Evolutionary conservation across 2,329 filamentous ascomycete genomes (phyloP).

Genomic region (Cercospora brassicicola): DNA sequence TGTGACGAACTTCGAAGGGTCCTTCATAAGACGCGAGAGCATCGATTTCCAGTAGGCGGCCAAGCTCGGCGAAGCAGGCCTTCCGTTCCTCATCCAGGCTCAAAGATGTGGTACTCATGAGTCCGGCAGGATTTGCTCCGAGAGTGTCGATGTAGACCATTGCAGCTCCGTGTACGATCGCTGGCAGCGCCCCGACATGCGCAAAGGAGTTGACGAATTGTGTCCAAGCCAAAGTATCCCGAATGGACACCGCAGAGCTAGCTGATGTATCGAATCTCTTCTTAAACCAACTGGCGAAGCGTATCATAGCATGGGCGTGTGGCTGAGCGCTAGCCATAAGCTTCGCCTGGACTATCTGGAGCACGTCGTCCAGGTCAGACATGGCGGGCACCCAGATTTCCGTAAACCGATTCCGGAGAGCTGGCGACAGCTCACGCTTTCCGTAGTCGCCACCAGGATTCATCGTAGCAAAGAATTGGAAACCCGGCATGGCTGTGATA

Average conservation of each 20-base stretch:
- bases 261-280: constrained; percentile 72
- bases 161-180: constrained; percentile 78
- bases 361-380: constrained; percentile 78
- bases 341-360: constrained; percentile 81
- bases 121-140: constrained; percentile 88
- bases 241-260: constrained; percentile 78
- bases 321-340: constrained; percentile 57
- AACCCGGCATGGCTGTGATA: constrained; percentile 72
- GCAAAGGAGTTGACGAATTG: constrained; percentile 72
- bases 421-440: constrained; percentile 94
- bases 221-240: constrained; percentile 91
- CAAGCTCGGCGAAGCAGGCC: constrained; percentile 71
- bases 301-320: constrained; percentile 70
- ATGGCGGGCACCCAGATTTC: constrained; percentile 97
- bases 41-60: constrained; percentile 64
- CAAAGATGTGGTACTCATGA: constrained; percentile 70
- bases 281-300: constrained; percentile 93
- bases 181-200: constrained; percentile 20
- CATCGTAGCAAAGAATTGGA: constrained; percentile 98
- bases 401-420: constrained; percentile 91
- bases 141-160: constrained; percentile 96
- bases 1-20: constrained; percentile 59
- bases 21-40: constrained; percentile 65
- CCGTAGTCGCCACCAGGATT: constrained; percentile 98
- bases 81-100: constrained; percentile 70